A percentile compares a stretch with the other conserved stretches of the same genome.
These are phyloP conservation scores for Curvularia eragrostidis DNA, from an alignment of 2,329 filamentous ascomycete species.

Conservation along the genomic window DNA sequence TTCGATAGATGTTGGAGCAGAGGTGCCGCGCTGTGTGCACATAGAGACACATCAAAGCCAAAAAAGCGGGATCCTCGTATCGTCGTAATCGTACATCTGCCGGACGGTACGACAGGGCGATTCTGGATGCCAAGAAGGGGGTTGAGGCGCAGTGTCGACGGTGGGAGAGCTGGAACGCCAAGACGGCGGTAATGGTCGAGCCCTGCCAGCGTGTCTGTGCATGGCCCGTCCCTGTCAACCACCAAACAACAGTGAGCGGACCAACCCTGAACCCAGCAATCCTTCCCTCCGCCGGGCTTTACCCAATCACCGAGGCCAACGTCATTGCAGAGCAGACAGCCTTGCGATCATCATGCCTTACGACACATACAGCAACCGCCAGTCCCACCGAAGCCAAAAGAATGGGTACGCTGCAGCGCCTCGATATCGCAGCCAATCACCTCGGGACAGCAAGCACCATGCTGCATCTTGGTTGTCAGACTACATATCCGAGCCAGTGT, in stretches of 20 bases:
- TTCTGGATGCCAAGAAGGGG: neutral
- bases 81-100: neutral
- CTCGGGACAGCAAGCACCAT: conserved; percentile 2
- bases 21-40: neutral
- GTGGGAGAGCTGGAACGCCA: neutral
- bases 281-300: neutral
- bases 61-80: neutral
- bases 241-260: conserved; percentile 7
- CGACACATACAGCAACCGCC: conserved; percentile 4
- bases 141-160: neutral
- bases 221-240: conserved; percentile 3
- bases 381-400: conserved; percentile 7
- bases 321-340: conserved; percentile 1
- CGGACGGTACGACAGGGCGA: neutral
- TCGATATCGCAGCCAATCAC: conserved; percentile 1
- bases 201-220: conserved; percentile 20
- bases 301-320: conserved; percentile 7
- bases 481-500: conserved; percentile 10
- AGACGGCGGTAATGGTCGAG: conserved; percentile 12
- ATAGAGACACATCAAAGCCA: no score
- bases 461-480: conserved; percentile 9
- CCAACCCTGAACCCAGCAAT: conserved; percentile 3
- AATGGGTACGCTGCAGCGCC: neutral
- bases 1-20: neutral
- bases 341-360: conserved; percentile 6